Evolutionary conservation across 495 filamentous ascomycete species (phyloP).

Genomic region (Penicillium manginii): DNA sequence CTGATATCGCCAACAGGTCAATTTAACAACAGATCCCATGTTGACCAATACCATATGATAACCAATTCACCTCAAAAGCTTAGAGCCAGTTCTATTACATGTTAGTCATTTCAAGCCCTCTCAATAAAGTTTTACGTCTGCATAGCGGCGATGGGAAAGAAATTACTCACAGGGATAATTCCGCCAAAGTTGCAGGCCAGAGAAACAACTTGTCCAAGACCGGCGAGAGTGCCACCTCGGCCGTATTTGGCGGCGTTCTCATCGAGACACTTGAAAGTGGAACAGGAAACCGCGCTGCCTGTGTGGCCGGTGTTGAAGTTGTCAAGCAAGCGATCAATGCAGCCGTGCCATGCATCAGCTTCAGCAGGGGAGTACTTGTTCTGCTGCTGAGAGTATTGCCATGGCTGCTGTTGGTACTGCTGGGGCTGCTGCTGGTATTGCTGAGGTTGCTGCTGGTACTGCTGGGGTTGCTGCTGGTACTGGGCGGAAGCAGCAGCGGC

Average conservation of each 20-base stretch:
- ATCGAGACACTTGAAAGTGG: neutral
- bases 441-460: neutral
- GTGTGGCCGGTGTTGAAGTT: neutral
- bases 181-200: neutral
- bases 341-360: neutral
- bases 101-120: neutral
- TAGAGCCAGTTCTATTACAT: neutral
- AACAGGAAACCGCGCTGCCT: neutral
- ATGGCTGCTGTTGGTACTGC: neutral
- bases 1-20: neutral
- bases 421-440: neutral
- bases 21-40: neutral
- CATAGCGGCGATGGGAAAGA: neutral
- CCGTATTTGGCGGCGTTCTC: neutral
- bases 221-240: neutral
- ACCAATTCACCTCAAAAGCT: neutral
- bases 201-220: neutral
- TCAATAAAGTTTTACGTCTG: neutral
- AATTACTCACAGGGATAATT: neutral
- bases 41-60: neutral
- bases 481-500: constrained; percentile 6
- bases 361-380: neutral
- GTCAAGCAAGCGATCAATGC: neutral
- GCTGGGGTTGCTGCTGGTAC: neutral
- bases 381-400: neutral